A percentile compares a stretch with the other conserved stretches of the same genome.
These are phyloP conservation scores for Sugiyamaella chiloensis DNA, from an alignment of 805 yeast species.

Conservation along the genomic window DNA sequence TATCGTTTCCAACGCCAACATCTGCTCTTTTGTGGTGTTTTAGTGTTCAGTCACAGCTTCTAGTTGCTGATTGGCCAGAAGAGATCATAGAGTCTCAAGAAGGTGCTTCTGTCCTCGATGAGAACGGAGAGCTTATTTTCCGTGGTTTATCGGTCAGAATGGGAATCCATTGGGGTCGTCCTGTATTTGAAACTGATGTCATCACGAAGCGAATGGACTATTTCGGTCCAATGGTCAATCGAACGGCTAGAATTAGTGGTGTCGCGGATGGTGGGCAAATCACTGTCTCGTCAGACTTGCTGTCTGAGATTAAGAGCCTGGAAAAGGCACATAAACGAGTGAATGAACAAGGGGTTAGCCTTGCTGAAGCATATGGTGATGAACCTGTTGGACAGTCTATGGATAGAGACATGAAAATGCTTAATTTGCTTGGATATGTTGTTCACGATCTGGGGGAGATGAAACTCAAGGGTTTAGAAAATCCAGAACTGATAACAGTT, in stretches of 20 bases:
- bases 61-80: conserved; percentile 92
- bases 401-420: conserved; percentile 59
- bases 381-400: conserved; percentile 51
- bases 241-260: conserved; percentile 89
- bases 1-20: conserved; percentile 89
- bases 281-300: conserved; percentile 77
- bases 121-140: conserved; percentile 56
- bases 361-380: conserved; percentile 43
- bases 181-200: conserved; percentile 92
- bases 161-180: conserved; percentile 99
- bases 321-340: conserved; percentile 34
- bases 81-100: conserved; percentile 83
- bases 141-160: conserved; percentile 92
- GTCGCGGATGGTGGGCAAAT: conserved; percentile 99
- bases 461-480: conserved; percentile 90
- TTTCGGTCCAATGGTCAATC: conserved; percentile 97
- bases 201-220: conserved; percentile 98
- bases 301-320: conserved; percentile 59
- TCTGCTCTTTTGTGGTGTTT: conserved; percentile 93
- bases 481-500: conserved; percentile 81
- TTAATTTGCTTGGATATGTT: conserved; percentile 67
- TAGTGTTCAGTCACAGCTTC: conserved; percentile 78
- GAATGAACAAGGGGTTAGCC: conserved; percentile 26
- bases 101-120: conserved; percentile 75
- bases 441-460: conserved; percentile 75